phyloP scores from a whole-genome alignment of 345 rosid genomes.

The Eucalyptus regnans region DNA sequence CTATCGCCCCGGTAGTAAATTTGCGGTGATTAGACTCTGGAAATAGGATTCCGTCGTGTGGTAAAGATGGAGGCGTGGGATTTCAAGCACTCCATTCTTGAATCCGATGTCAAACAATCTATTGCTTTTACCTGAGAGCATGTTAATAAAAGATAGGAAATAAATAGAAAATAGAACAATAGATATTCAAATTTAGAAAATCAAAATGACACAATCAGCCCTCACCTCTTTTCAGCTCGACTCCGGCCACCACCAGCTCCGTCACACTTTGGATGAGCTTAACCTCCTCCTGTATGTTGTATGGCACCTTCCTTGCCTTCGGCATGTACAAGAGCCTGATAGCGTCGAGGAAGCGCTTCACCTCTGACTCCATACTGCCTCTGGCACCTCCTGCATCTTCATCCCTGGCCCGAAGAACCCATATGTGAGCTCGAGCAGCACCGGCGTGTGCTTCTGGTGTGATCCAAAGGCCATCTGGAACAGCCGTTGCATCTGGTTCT shows the following conservation, averaged over 20 bases:
- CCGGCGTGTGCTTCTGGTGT: background rate
- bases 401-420: background rate
- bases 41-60: background rate
- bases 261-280: background rate
- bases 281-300: background rate
- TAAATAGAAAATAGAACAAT: too few relatives aligned
- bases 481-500: constrained; percentile 17
- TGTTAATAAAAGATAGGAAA: background rate
- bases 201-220: background rate
- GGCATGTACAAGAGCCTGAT: background rate
- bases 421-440: background rate
- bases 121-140: background rate
- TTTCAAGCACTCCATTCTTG: background rate
- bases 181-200: background rate
- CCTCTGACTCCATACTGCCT: background rate
- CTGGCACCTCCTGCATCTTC: background rate
- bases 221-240: background rate
- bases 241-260: background rate
- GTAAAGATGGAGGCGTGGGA: background rate
- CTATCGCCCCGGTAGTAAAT: background rate
- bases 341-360: background rate
- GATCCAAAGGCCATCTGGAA: background rate
- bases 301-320: background rate
- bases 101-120: background rate
- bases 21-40: constrained; percentile 1